Evolutionary conservation across 768 basidiomycete genomes (phyloP), one percentile per base, ranked within the genome.

Genomic region (Fistulinella prunicolor): DNA sequence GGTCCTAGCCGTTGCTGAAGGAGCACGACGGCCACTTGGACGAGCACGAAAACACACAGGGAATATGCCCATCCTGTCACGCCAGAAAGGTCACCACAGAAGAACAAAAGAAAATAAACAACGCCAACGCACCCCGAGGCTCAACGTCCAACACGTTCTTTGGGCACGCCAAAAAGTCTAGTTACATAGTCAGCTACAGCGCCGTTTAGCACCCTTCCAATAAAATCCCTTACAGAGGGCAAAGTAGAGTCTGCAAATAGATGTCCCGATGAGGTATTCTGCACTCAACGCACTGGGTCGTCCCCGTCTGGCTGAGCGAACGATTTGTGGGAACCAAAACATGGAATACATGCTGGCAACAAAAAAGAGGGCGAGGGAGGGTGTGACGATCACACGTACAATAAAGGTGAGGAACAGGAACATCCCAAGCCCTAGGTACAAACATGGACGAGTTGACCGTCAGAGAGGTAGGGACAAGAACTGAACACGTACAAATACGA

Each of bases 271-370:
- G 19, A 94, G 62, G 56, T 94, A 95, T 57, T 83, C 80, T 38
- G 69, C 73, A 8, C 77, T 71, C 36, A 95, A 61, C 1, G 85
- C 86, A 59, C 85, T 85, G 8, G 77, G 75, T 50, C 89, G 76
- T 9, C 85, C 86, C 20, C 88, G 78, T 19, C 78, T 76, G 14
- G 77, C 81, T 14, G 90, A 87, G 20, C 93, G 76, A 44, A 85
- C 72, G 40, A 96, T 90, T 66, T 94, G 93, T 4, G 89, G 85
- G 5, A 86, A 56, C 93, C 93, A 96, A 59, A 94, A 83, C 50
- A 76, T 76, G 6, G 85, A 85, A 65, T 94, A 92, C 47, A 89
- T 77, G 22, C 72, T 62, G 9, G 73, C 78, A 28, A 94, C 76
- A 54, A 87, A 81, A 16, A 85, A 54, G 56, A 89, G 72, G 8